phyloP scores from a whole-genome alignment of 345 rosid species.

The Populus tremula region DNA sequence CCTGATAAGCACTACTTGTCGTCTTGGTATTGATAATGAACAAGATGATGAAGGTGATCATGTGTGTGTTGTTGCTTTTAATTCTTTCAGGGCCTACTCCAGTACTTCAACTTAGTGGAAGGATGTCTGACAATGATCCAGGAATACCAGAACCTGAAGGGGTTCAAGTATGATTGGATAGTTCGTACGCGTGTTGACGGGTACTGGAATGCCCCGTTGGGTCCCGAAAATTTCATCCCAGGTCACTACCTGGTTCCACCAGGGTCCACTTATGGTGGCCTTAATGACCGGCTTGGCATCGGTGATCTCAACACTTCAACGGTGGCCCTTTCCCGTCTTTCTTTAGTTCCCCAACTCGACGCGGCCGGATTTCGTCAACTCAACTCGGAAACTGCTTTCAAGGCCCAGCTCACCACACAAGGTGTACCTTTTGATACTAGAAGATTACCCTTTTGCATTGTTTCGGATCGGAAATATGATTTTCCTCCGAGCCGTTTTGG shows the following conservation, averaged over 20 bases:
- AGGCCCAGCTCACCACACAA: conserved; percentile 63
- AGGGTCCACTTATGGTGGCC: conserved; percentile 86
- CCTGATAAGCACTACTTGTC: not conserved
- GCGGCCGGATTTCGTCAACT: conserved; percentile 47
- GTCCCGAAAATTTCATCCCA: conserved; percentile 53
- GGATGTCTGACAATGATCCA: conserved; percentile 72
- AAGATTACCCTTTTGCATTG: conserved; percentile 70
- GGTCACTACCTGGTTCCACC: conserved; percentile 69
- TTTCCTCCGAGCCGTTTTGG: conserved; percentile 68
- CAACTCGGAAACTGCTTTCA: conserved; percentile 85
- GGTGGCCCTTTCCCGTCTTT: conserved; percentile 77
- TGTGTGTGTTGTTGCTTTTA: not conserved
- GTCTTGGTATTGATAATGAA: not conserved
- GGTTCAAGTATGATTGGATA: conserved; percentile 83
- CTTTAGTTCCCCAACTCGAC: conserved; percentile 67
- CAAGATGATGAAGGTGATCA: not conserved
- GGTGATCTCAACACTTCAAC: conserved; percentile 61
- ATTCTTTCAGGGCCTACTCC: conserved; percentile 68
- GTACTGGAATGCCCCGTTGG: conserved; percentile 69
- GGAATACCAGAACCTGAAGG: conserved; percentile 44
- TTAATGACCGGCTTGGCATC: conserved; percentile 86
- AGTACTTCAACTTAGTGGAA: conserved; percentile 77
- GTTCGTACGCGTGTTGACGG: conserved; percentile 92
- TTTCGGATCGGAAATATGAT: conserved; percentile 57
- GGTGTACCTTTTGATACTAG: conserved; percentile 39